Percentiles rank a stretch among this genome's conserved stretches.
phyloP scores from a whole-genome alignment of 371 early-diverging fungal species.

The Mucor indicus region DNA sequence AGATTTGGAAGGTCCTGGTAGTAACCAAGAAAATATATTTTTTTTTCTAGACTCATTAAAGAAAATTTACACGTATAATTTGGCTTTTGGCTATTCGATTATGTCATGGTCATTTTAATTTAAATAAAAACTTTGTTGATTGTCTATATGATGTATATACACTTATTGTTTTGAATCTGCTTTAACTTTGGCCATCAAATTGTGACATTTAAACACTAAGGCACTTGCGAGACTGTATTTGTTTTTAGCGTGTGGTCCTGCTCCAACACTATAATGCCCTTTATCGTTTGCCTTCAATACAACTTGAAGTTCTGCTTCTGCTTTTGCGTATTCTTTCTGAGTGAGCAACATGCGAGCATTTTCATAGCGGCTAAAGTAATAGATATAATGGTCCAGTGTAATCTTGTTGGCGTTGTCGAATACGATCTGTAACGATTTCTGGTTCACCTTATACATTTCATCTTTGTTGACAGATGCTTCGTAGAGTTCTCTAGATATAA shows the following conservation, averaged over 20 bases:
- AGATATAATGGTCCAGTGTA: conserved; percentile 58
- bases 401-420: conserved; percentile 32
- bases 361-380: conserved; percentile 59
- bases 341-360: conserved; percentile 45
- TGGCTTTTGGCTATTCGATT: too few species aligned
- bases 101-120: too few species aligned
- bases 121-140: too few species aligned
- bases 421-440: conserved; percentile 17
- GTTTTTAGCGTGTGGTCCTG: conserved; percentile 38
- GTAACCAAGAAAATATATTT: too few species aligned
- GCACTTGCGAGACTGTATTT: conserved; percentile 48
- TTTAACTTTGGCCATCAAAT: conserved; percentile 23
- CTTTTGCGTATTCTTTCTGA: conserved; percentile 38
- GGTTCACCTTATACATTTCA: conserved; percentile 10
- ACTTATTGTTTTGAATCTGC: neutral
- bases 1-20: too few species aligned
- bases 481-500: conserved; percentile 17
- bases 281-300: conserved; percentile 35
- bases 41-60: too few species aligned
- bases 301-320: conserved; percentile 43
- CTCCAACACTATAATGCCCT: conserved; percentile 31
- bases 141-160: too few species aligned
- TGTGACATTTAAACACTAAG: conserved; percentile 46
- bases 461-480: conserved; percentile 1
- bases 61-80: too few species aligned